These are phyloP conservation scores for Mucuna pruriens DNA, from an alignment of 306 rosid species.

Conservation along the genomic window DNA sequence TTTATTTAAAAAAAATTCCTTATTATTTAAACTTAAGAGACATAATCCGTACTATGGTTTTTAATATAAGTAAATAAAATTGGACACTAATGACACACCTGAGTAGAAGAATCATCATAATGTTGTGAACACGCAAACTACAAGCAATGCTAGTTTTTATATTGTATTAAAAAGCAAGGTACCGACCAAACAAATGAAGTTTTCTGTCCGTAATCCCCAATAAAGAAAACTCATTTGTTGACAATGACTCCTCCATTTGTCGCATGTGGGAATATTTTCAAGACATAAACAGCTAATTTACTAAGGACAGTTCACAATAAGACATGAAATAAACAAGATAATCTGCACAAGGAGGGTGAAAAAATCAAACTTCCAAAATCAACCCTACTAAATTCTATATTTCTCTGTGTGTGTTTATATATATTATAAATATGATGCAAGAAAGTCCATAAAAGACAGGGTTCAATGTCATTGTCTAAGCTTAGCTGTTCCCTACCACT, in stretches of 20 bases:
- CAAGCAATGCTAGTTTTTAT: slow-evolving; percentile 41
- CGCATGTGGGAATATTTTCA: slow-evolving; percentile 58
- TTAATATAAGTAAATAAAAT: slow-evolving; percentile 15
- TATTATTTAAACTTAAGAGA: background rate
- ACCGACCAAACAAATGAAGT: slow-evolving; percentile 61
- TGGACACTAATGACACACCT: slow-evolving; percentile 40
- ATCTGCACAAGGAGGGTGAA: slow-evolving; percentile 48
- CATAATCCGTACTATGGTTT: background rate
- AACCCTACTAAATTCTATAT: background rate
- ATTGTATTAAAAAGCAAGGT: slow-evolving; percentile 35
- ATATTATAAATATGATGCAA: background rate
- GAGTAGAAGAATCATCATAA: slow-evolving; percentile 41
- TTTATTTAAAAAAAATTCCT: background rate
- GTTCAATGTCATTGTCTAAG: slow-evolving; percentile 74
- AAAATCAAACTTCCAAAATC: slow-evolving; percentile 28
- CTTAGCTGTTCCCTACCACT: slow-evolving; percentile 78
- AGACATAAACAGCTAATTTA: slow-evolving; percentile 67
- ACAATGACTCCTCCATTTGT: slow-evolving; percentile 62
- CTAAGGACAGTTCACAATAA: slow-evolving; percentile 50
- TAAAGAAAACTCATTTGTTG: slow-evolving; percentile 59
- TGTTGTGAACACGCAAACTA: slow-evolving; percentile 50
- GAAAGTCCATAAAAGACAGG: slow-evolving; percentile 75
- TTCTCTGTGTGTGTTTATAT: background rate
- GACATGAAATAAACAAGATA: slow-evolving; percentile 48
- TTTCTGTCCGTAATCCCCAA: slow-evolving; percentile 51